Evolutionary conservation across 805 yeast species (phyloP).

Genomic region (Saccharomycopsis microspora): DNA sequence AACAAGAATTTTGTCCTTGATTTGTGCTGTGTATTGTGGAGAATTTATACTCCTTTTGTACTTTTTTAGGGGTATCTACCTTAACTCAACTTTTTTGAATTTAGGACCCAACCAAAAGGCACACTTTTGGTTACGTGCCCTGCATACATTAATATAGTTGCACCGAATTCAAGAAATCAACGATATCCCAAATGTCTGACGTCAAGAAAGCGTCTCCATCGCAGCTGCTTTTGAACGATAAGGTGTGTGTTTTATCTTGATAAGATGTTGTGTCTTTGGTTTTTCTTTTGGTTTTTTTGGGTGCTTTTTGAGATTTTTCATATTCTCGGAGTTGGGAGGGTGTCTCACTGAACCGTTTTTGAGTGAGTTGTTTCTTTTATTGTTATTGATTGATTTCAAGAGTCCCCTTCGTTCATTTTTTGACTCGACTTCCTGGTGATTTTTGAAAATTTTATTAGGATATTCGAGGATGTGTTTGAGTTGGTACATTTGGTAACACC

Average conservation of each 20-base stretch:
- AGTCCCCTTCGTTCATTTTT: too few relatives aligned
- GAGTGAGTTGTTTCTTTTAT: not conserved
- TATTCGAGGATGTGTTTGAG: too few relatives aligned
- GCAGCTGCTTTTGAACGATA: slow-evolving; percentile 16
- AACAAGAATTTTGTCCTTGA: too few relatives aligned
- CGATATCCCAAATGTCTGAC: slow-evolving; percentile 6
- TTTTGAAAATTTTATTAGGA: too few relatives aligned
- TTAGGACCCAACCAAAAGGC: too few relatives aligned
- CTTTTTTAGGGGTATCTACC: too few relatives aligned
- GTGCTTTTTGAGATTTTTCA: not conserved
- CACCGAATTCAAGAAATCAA: not conserved
- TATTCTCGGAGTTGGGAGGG: not conserved
- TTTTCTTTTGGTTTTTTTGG: slow-evolving; percentile 21
- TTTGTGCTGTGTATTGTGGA: too few relatives aligned
- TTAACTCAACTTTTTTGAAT: too few relatives aligned
- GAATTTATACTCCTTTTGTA: too few relatives aligned
- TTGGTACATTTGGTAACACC: too few relatives aligned
- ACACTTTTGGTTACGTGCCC: too few relatives aligned
- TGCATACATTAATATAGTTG: not conserved
- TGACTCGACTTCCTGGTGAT: too few relatives aligned
- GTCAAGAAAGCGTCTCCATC: slow-evolving; percentile 12
- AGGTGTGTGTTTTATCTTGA: slow-evolving; percentile 58
- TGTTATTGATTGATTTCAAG: not conserved
- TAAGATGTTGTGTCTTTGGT: slow-evolving; percentile 45
- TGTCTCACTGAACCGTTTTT: not conserved